Base-by-base conservation (phyloP, 768 basidiomycete species). In the Panellus pusillus region DNA sequence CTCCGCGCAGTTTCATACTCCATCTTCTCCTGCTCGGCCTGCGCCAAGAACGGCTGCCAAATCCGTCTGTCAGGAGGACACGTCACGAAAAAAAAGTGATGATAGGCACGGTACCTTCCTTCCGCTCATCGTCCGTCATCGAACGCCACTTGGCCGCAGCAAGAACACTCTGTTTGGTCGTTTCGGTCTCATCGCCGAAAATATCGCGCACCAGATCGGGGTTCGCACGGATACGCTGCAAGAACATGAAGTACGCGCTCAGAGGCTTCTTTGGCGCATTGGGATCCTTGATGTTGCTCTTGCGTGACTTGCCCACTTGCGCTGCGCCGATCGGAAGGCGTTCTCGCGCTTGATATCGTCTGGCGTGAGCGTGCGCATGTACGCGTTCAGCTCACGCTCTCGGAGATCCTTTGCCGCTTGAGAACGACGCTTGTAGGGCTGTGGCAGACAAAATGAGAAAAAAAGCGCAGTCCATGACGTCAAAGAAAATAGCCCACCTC, bases 211-310 rank as follows among this genome's bases (percentile, higher is more conserved):
- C 89, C n/a, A 95, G 71, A 32, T 75, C 74, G 2, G 84, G 81
- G 64, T 90, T 84, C 48, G 89, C 86, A 55, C 94, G 79, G 61
- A 97, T 97, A 41, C 87, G 83, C 68, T 94, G 93, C 60, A 96
- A 69, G 76, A 94, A 97, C 86, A 95, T 90, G 61, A 97, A 96
- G 65, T 96, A 97, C 0, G 94, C 93, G 66, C 85, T 88, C 40
- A 96, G 81, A 6, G 94, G 94, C 66, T 96, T 96, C 83, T 93
- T 95, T 3, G 94, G 94, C 8, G 93, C 94, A 66, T 97, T 96
- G 31, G 93, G 93, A 68, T 97, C 93, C 74, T 95, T 96, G 72
- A 97, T 89, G 68, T 97, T 97, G 61, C 88, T 88, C 79, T 89
- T 91, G 58, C 92, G 80, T 36, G 90, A 93, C 70, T 93, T 93